phyloP scores from a whole-genome alignment of 164 flowering plant genomes.

The Hamamelis virginiana region DNA sequence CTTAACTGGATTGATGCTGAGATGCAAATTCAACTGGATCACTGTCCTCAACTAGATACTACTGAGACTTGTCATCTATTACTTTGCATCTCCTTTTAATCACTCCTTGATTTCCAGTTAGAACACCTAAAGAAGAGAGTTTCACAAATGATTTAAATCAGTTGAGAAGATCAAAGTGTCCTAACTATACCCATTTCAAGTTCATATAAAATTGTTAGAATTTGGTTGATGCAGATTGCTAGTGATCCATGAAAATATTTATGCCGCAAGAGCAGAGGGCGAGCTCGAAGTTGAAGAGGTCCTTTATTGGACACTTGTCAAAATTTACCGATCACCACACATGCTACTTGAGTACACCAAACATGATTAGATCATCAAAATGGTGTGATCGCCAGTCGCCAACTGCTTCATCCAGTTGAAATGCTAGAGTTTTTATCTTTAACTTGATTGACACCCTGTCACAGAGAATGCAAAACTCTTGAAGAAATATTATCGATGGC shows the following conservation, averaged over 20 bases:
- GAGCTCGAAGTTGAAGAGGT: constrained; percentile 90
- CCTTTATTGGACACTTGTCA: constrained; percentile 82
- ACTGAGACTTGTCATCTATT: too few species aligned
- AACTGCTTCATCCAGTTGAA: too few species aligned
- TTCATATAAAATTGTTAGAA: not conserved
- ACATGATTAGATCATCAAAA: constrained; percentile 37
- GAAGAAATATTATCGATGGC: too few species aligned
- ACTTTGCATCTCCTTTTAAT: too few species aligned
- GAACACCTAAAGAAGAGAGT: too few species aligned
- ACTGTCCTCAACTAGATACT: too few species aligned
- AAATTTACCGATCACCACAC: constrained; percentile 83
- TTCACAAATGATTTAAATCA: too few species aligned
- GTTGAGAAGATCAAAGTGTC: not conserved
- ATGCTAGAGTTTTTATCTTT: not conserved
- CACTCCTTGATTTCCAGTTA: too few species aligned
- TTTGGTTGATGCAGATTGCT: constrained; percentile 47
- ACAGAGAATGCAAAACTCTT: not conserved
- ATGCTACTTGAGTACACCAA: constrained; percentile 90
- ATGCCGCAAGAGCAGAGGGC: constrained; percentile 89
- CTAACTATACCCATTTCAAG: not conserved
- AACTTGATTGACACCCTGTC: not conserved
- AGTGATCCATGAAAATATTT: constrained; percentile 83
- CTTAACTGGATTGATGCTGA: too few species aligned
- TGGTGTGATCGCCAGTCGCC: not conserved
- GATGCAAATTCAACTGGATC: too few species aligned